phyloP scores from a whole-genome alignment of 305 asterid genomes.

The Solanum chacoense region DNA sequence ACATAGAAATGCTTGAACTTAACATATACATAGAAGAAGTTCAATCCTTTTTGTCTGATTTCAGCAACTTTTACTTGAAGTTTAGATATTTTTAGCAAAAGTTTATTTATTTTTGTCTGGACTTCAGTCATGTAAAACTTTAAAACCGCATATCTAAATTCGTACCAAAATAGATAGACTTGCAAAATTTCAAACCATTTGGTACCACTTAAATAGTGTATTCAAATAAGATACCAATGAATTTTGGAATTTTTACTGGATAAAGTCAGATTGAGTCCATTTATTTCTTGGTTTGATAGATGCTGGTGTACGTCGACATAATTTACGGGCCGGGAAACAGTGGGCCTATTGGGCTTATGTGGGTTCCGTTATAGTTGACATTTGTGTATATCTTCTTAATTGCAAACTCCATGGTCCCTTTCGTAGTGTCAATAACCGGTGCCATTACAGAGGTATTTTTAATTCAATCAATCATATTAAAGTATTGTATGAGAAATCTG shows the following conservation, averaged over 20 bases:
- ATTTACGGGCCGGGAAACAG: not conserved
- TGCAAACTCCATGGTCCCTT: not conserved
- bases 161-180: not conserved
- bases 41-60: not conserved
- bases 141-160: not conserved
- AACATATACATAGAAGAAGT: not conserved
- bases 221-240: not conserved
- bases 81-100: not conserved
- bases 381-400: not conserved
- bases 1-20: not conserved
- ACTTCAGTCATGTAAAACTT: not conserved
- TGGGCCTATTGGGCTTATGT: not conserved
- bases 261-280: not conserved
- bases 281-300: not conserved
- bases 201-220: not conserved
- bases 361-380: not conserved
- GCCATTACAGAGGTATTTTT: not conserved
- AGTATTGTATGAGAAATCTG: not conserved
- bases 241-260: not conserved
- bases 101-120: not conserved
- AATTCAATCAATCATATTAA: not conserved
- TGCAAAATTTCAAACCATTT: not conserved
- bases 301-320: not conserved
- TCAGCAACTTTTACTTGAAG: not conserved
- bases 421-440: not conserved